Base-by-base conservation (phyloP, 495 filamentous ascomycete species). In the Penicillium goetzii region DNA sequence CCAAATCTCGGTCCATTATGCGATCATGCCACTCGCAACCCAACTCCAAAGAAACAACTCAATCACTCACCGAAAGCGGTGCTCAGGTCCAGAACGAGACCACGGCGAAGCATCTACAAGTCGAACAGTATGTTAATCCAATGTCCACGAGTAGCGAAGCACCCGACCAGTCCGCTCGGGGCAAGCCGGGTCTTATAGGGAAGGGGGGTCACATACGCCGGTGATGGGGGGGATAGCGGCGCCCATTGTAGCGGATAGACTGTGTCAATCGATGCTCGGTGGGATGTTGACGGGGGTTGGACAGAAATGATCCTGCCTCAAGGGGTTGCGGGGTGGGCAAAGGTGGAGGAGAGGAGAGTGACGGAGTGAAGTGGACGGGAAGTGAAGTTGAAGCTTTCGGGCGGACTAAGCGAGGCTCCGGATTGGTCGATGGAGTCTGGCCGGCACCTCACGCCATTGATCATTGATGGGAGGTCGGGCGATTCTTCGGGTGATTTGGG, bases 21-120 rank as follows among this genome's bases (percentile, higher is more conserved):
- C 25, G 34, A 69, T 75, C 63, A 66, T 68, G 63, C 68, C 68
- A 71, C 68, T 47, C 60, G 7, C 36, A 28, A 58, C 51, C 36
- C 45, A 43, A 25, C 41, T 21, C 52, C 41, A 15, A 34, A 56
- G 17, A 1, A 25, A 23, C 30, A 9, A 43, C 32, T 57, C 55
- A 23, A 56, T 60, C 28, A 84, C 88, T 81, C 78, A 89, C 91
- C 91, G 68, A 89, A 80, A 65, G 89, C 86, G 69, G 90, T 86
- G 69, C 88, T 88, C 76, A 94, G 82, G 78, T 94, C 91, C 65
- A 93, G 82, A 72, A 94, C 89, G 53, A 92, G 80, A 75, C 80
- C 81, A 70, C 86, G 80, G 71, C 88, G 86, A 79, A 93, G 86
- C 84, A 89, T 92, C 89, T 89, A 74, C 63, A 57, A 14, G 19